Evolutionary conservation across 768 basidiomycete genomes (phyloP).

Genomic region (Boletus bicolor): DNA sequence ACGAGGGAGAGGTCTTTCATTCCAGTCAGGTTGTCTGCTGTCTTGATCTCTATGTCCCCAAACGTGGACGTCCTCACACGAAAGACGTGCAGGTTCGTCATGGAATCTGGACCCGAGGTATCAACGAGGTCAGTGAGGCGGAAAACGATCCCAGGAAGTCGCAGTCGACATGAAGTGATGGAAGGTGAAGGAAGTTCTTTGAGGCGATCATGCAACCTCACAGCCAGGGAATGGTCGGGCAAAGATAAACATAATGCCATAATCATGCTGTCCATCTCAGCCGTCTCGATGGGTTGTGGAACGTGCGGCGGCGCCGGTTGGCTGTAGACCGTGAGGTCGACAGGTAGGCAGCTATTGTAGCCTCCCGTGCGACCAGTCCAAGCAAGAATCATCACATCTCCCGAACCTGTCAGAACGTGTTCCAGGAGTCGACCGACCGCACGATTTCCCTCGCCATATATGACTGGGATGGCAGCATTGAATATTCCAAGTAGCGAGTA

Average conservation of each 20-base stretch:
- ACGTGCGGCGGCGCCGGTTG: neutral
- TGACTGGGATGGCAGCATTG: constrained; percentile 4
- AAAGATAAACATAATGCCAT: neutral
- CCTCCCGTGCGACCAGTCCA: constrained; percentile 1
- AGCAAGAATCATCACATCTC: neutral
- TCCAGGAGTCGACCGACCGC: neutral
- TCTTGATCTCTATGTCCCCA: too few relatives aligned
- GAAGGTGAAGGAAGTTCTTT: neutral
- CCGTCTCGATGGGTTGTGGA: neutral
- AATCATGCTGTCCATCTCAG: neutral
- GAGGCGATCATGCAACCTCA: neutral
- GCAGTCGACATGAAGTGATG: neutral
- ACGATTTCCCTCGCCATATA: constrained; percentile 13
- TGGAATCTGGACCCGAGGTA: neutral
- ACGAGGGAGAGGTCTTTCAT: too few relatives aligned
- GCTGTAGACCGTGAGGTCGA: neutral
- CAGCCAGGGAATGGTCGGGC: neutral
- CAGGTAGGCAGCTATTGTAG: constrained; percentile 10
- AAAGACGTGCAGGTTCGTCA: neutral
- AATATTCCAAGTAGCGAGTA: constrained; percentile 18
- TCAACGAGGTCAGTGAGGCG: neutral
- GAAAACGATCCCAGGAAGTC: neutral
- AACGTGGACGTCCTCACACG: too few relatives aligned
- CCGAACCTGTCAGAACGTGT: neutral
- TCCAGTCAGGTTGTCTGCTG: too few relatives aligned